Evolutionary conservation across 208 protist species (phyloP), one percentile per base, ranked within the genome.

Genomic region (Wallacemonas sp.): DNA sequence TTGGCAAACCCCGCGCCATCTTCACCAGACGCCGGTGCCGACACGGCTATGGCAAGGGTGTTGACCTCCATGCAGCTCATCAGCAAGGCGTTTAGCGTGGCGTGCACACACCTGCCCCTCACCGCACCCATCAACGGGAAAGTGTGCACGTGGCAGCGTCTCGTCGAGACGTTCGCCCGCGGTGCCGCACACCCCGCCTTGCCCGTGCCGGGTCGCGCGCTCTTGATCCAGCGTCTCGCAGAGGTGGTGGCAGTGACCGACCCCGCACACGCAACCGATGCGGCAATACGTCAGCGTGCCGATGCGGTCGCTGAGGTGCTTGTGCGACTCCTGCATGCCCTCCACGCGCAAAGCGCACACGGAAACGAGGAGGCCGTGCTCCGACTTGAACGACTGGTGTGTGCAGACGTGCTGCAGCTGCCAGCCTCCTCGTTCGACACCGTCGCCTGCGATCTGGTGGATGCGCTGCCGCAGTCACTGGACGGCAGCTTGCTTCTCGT

Each of bases 141-240:
- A 8, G 41, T 46, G 41, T 46, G 30, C 30, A 27, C 22, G 30
- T 57, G 50, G 50, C 24, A 57, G 50, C 50, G 50, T 32, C 4
- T 57, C 29, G 5, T 57, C 12, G 17, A 57, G 30, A 57, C 50
- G 30, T 41, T 57, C 30, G 29, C 24, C 5, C 3, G 4, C 29
- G 50, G 50, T 19, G 50, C 50, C 3, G 9, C 29, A 13, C 50
- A 57, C 38, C 19, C 61, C 15, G 29, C 59, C 0, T 38, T 81
- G 26, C 63, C 76, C 17, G 73, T 60, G 50, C 50, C 54, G 1
- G 63, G 60, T 27, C 69, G 76, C 57, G 65, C 66, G n/a, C 70
- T 81, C 24, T 4, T 77, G 5, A 17, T 73, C 6, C 64, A 71
- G 46, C 26, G 62, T n/a, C 59, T 77, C 1, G 54, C 70, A 5